Conservation (phyloP, 2,329 filamentous ascomycete species). For the Huntiella decipiens region DNA sequence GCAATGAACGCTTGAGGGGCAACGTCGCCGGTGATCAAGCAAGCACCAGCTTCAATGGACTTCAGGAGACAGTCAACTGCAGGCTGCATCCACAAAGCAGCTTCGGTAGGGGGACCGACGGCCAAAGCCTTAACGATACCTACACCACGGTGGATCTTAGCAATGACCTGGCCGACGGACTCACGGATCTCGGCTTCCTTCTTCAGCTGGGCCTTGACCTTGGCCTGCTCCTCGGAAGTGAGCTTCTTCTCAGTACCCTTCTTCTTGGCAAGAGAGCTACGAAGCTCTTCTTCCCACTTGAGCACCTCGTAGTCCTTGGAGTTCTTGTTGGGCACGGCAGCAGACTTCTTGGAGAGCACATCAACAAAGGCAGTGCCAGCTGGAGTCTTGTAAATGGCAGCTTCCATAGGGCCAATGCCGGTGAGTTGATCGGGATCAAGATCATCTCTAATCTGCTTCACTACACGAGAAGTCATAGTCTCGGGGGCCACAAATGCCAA, state of each 20-base stretch:
- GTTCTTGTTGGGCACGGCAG: conserved; percentile 63
- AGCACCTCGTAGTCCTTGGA: conserved; percentile 87
- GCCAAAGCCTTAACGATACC: conserved; percentile 71
- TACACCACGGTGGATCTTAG: conserved; percentile 60
- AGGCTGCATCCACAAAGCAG: conserved; percentile 70
- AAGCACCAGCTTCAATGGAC: conserved; percentile 61
- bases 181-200: conserved; percentile 69
- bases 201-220: conserved; percentile 74
- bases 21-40: conserved; percentile 60
- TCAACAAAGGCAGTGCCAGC: conserved; percentile 81
- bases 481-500: conserved; percentile 86
- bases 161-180: conserved; percentile 49
- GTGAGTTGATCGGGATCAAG: conserved; percentile 51
- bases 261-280: conserved; percentile 75
- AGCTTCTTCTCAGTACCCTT: conserved; percentile 84
- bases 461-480: conserved; percentile 53
- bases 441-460: conserved; percentile 55
- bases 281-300: conserved; percentile 91
- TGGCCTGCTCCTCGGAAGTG: conserved; percentile 69
- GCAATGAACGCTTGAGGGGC: conserved; percentile 62
- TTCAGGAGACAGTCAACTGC: conserved; percentile 56
- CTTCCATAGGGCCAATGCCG: conserved; percentile 66
- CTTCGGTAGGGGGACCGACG: conserved; percentile 73
- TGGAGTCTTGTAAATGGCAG: conserved; percentile 79
- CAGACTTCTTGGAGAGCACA: conserved; percentile 67